Base-by-base conservation (phyloP, 495 filamentous ascomycete species). In the Hyaloscypha bicolor region DNA sequence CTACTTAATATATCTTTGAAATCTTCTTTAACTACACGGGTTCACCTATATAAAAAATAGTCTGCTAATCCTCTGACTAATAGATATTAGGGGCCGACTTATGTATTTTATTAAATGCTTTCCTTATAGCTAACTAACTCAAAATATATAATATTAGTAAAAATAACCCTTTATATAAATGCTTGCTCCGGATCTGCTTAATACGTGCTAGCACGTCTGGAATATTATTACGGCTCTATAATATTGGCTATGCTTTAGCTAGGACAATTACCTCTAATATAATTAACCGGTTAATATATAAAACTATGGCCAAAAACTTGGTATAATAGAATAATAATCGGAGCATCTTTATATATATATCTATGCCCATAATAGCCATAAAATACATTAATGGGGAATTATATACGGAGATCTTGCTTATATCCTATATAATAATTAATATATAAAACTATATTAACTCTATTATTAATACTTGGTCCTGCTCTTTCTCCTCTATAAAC, bases 331-430 rank as follows among this genome's bases (percentile, higher is more conserved):
- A 42, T 9, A 31, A 25, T 25, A 31, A 35, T 22, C 55, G 52
- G 31, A 65, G 25, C 21, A 3, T 22, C 37, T 65, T 42, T 2
- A 4, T 48, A 32, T 59, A 30, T 42, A 2, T 22, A 59, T 65
- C 19, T 35, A 65, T 29, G 9, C 52, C 52, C 2, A n/a, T n/a
- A 22, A 65, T 33, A 30, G 52, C 52, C 32, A 65, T n/a, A 55
- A 22, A 63, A 37, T 63, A 42, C 39, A 63, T 63, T 31, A 63
- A 19, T 4, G 22, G 61, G 31, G 52, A 65, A 42, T 65, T 14
- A 42, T 65, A 65, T 33, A 59, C 6, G 5, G 29, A 30, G 9
- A 59, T 35, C 52, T 37, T 25, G 14, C 52, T 55, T 11, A 64
- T 52, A 32, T 65, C 52, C 63, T 59, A 33, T 33, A 48, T 59